phyloP scores from a whole-genome alignment of 148 eudicot species.

The Vaccinium corymbosum region DNA sequence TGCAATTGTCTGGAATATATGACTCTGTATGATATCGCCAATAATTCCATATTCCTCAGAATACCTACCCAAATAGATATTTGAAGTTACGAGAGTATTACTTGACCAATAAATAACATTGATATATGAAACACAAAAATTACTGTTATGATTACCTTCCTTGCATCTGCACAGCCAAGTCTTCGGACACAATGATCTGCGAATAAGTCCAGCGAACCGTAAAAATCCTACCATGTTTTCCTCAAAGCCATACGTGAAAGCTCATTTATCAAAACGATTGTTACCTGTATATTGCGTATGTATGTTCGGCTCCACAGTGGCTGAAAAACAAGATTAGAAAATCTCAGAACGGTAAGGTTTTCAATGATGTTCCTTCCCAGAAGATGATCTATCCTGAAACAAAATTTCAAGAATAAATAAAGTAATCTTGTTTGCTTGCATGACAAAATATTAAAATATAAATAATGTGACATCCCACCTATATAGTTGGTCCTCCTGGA shows the following conservation, averaged over 20 bases:
- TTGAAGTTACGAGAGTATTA: not conserved
- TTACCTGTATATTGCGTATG: slow-evolving; percentile 36
- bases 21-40: slow-evolving; percentile 34
- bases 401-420: not conserved
- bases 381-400: slow-evolving; percentile 40
- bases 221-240: not conserved
- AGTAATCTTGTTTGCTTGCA: not conserved
- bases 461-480: slow-evolving; percentile 17
- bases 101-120: not conserved
- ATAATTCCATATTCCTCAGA: slow-evolving; percentile 37
- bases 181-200: slow-evolving; percentile 27
- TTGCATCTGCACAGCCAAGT: slow-evolving; percentile 17
- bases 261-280: slow-evolving; percentile 1
- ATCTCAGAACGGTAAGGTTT: slow-evolving; percentile 42
- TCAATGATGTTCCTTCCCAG: slow-evolving; percentile 41
- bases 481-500: slow-evolving; percentile 31
- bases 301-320: slow-evolving; percentile 39
- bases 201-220: not conserved
- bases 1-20: slow-evolving; percentile 33
- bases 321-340: slow-evolving; percentile 38
- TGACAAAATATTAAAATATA: not conserved
- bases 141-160: slow-evolving; percentile 20
- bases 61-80: slow-evolving; percentile 19
- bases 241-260: not conserved
- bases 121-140: not conserved